Evolutionary conservation across 2,329 filamentous ascomycete species (phyloP), one percentile per base, ranked within the genome.

Genomic region (Diplodia seriata): DNA sequence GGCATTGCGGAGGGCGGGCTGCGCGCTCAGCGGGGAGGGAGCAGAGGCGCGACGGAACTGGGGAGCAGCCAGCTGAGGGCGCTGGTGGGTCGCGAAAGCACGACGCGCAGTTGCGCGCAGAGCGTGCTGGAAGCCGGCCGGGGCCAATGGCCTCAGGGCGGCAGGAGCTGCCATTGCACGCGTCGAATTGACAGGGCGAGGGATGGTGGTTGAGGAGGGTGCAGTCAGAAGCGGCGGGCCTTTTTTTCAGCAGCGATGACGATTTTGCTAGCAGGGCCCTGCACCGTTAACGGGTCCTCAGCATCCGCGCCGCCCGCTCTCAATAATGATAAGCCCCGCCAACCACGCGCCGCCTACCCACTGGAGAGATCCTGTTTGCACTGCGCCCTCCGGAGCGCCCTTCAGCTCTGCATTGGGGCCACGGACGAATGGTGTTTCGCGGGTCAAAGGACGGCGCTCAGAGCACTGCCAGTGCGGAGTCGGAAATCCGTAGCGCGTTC

Each of bases 101-200:
- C 76, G 75, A 68, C 76, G 76, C 70, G 72, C 76, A 72, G 76
- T 75, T 68, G 70, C 72, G 71, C 75, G 74, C 69, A 75, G 72
- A 68, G 74, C 69, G 18, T 47, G 49, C 50, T 77, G 61, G 54
- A 76, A 64, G 67, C 68, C 73, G 70, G 74, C 73, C 31, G 69
- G 66, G 66, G 76, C 76, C 66, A 78, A 69, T 38, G 77, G 76
- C 72, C 78, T 76, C 77, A 79, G 76, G 70, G 68, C 71, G 71
- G 76, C 70, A 69, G 77, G 75, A 75, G 40, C 56, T 56, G 68
- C 68, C 68, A 69, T 69, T 59, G 59, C 55, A 54, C 65, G n/a
- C 47, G 54, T 59, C 47, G 55, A 47, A 43, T 20, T 53, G 65
- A 50, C 53, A 31, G 53, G 51, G 55, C 47, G 43, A 43, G 23